Percentiles rank a stretch among this genome's conserved stretches.
These are phyloP conservation scores for Emiliania huxleyi DNA, from an alignment of 78 protist species.

Conservation along the genomic window DNA sequence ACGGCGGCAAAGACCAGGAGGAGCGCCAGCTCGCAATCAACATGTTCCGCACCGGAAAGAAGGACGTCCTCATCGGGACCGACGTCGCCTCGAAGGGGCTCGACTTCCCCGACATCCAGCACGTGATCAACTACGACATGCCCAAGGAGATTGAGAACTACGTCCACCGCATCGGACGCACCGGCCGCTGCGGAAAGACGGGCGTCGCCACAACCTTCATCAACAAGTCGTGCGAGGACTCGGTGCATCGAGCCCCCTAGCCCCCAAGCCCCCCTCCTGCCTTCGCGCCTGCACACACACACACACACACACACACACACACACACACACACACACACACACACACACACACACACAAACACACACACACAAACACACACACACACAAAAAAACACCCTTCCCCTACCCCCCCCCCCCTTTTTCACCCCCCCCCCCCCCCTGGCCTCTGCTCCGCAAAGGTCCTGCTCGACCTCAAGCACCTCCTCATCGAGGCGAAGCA, in stretches of 20 bases:
- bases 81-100: slow-evolving; percentile 83
- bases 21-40: slow-evolving; percentile 90
- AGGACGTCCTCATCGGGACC: slow-evolving; percentile 88
- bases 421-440: too few relatives aligned
- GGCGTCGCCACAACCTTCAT: slow-evolving; percentile 90
- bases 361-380: too few relatives aligned
- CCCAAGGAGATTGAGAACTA: slow-evolving; percentile 94
- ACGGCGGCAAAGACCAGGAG: slow-evolving; percentile 82
- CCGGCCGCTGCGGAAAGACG: slow-evolving; percentile 93
- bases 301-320: too few relatives aligned
- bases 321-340: too few relatives aligned
- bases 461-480: slow-evolving; percentile 88
- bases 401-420: too few relatives aligned
- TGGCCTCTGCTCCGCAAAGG: too few relatives aligned
- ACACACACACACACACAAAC: too few relatives aligned
- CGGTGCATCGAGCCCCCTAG: too few relatives aligned
- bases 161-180: slow-evolving; percentile 92
- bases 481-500: slow-evolving; percentile 94
- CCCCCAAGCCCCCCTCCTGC: too few relatives aligned
- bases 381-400: too few relatives aligned
- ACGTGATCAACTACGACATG: slow-evolving; percentile 93
- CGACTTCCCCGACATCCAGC: slow-evolving; percentile 91
- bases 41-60: slow-evolving; percentile 69
- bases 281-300: too few relatives aligned
- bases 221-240: slow-evolving; percentile 36